Evolutionary conservation across 2,329 filamentous ascomycete species (phyloP), one percentile per base, ranked within the genome.

Genomic region (Diplodia corticola): DNA sequence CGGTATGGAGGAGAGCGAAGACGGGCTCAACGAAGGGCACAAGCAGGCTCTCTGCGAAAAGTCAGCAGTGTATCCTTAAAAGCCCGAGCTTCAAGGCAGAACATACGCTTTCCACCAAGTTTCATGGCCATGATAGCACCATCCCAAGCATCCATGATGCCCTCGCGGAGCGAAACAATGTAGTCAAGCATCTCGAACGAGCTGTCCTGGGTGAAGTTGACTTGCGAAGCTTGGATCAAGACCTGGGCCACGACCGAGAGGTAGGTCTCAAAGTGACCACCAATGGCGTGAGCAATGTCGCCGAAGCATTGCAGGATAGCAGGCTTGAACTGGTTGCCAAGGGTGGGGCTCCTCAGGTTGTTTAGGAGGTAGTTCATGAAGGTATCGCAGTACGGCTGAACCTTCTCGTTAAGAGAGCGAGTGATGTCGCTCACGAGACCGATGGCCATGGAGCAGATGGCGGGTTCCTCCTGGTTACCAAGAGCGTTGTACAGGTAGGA

Each of bases 141-240:
- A 73, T 93, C 93, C 93, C 96, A 99, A 37, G 95, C 95, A 84
- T 99, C 95, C 90, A 98, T 97, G 71, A 99, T 98, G 72, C 94
- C 95, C 77, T 99, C 96, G 64, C 95, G 90, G 57, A 99, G 86
- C 22, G 93, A 97, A 70, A 96, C 88, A 72, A 99, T 90, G 77
- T 99, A 99, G 80, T 98, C 94, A 67, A 93, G 89, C 91, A 98
- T 96, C 80, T 99, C 95, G 73, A 93, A 95, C 60, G 91, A 91
- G 67, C 91, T 89, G 71, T 97, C 93, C 30, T 88, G 85, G 66
- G 88, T 88, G 49, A 91, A 87, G 35, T 89, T 91, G 66, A 99
- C 92, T 51, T 86, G 88, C 20, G 93, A 91, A 65, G 95, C 95
- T 79, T 98, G 94, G 80, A 97, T 92, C 69, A 99, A 85, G 17